Evolutionary conservation across 371 early-diverging fungal species (phyloP).

Genomic region (Nematocida sp.): DNA sequence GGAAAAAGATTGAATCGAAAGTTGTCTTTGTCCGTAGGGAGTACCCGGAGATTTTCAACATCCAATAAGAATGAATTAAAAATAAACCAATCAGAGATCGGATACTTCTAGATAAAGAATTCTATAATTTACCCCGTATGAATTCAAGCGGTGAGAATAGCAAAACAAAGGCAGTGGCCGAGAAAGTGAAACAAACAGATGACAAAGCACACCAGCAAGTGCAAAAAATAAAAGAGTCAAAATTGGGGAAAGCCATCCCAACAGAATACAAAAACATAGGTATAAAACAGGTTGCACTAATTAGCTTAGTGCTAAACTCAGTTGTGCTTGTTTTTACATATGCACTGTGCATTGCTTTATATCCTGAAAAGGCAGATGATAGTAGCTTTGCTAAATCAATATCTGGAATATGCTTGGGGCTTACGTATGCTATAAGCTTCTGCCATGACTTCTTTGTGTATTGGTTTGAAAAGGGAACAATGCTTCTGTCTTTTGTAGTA

Average conservation of each 20-base stretch:
- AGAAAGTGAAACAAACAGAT: constrained; percentile 51
- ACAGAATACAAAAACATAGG: constrained; percentile 23
- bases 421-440: background rate
- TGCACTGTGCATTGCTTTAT: constrained; percentile 8
- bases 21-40: constrained; percentile 38
- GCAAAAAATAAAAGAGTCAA: constrained; percentile 30
- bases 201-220: constrained; percentile 47
- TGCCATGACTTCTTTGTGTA: constrained; percentile 31
- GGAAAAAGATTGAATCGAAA: constrained; percentile 42
- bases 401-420: constrained; percentile 7
- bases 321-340: background rate
- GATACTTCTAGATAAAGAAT: constrained; percentile 36
- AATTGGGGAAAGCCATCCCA: constrained; percentile 39
- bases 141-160: constrained; percentile 7
- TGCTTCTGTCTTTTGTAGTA: constrained; percentile 44
- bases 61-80: background rate
- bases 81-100: constrained; percentile 17
- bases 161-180: constrained; percentile 38
- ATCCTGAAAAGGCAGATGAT: background rate
- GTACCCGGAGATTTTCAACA: constrained; percentile 51
- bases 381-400: background rate
- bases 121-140: constrained; percentile 29
- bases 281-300: constrained; percentile 23
- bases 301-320: constrained; percentile 20
- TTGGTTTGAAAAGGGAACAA: constrained; percentile 4